Base-by-base conservation (phyloP, 2,329 filamentous ascomycete species). In the Juglanconis juglandina region DNA sequence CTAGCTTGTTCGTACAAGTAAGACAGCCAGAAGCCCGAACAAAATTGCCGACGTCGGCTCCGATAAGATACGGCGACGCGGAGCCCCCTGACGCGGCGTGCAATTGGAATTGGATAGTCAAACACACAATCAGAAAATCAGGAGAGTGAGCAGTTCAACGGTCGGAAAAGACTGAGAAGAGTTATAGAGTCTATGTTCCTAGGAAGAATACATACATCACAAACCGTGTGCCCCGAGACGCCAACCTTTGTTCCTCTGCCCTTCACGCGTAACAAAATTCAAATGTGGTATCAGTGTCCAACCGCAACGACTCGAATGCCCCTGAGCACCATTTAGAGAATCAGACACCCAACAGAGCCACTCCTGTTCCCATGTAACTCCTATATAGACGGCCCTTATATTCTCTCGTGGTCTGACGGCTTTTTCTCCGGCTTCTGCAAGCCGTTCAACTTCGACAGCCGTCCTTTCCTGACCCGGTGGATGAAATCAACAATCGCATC, bases 401-500 rank as follows among this genome's bases (percentile, higher is more conserved):
- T 53, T 34, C 48, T 66, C 54, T 42, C 52, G 10, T 53, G 61
- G 42, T 63, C 67, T 56, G 63, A 62, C 54, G 60, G 66, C 63
- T 42, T 56, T 53, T 64, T 65, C 24, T 72, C 72, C 47, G 68
- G 70, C 62, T 68, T 72, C 34, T 52, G 51, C 54, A 61, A 24
- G 30, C 53, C 53, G 35, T 63, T 66, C 24, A 67, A 67, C 70
- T 70, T 76, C 75, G 67, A 64, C 2, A 75, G 66, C 24, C 84
- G 82, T 63, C 86, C 79, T 65, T 81, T 82, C 69, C 82, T 80
- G 35, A 90, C 81, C 70, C 87, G 89, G 79, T 91, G 90, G 63
- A 92, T 79, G 70, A 92, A 86, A 65, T 90, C 89, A 59, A 93
- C 89, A 60, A 95, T 89, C 65, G 92, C 87, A 68, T 95, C 91